Evolutionary conservation across 75 land plant genomes (phyloP).

Genomic region (Cupressus sempervirens): DNA sequence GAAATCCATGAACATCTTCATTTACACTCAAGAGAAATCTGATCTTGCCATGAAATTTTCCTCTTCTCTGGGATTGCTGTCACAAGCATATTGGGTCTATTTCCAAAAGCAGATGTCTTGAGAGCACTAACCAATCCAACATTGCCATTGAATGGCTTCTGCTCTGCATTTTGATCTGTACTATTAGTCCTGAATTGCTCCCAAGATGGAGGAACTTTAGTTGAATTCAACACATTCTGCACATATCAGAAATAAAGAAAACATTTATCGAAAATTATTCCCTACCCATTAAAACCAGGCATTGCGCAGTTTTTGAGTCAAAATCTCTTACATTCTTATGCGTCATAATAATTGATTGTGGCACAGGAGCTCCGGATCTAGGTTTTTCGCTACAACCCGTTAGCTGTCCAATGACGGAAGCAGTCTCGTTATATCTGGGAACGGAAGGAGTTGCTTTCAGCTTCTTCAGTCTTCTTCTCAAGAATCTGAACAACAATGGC

Average conservation of each 20-base stretch:
- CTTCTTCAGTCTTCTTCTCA: slow-evolving; percentile 4
- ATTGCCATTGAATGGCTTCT: background rate
- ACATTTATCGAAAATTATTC: background rate
- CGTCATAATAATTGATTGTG: background rate
- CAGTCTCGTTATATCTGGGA: background rate
- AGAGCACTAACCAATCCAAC: background rate
- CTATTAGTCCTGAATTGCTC: background rate
- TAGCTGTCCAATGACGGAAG: background rate
- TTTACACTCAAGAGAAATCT: background rate
- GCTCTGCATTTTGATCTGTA: background rate
- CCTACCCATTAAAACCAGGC: background rate
- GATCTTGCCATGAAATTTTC: background rate
- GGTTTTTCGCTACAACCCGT: background rate
- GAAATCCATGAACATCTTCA: background rate
- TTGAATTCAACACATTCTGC: background rate
- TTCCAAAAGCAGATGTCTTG: background rate
- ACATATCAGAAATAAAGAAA: background rate
- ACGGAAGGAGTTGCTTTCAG: background rate
- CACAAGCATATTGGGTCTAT: background rate
- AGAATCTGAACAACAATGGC: background rate
- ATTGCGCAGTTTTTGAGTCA: too few species aligned
- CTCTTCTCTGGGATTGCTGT: background rate
- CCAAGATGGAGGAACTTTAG: background rate
- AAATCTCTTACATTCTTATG: background rate
- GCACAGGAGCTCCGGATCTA: background rate